phyloP scores from a whole-genome alignment of 2,329 filamentous ascomycete species.

The Talaromyces piceae region DNA sequence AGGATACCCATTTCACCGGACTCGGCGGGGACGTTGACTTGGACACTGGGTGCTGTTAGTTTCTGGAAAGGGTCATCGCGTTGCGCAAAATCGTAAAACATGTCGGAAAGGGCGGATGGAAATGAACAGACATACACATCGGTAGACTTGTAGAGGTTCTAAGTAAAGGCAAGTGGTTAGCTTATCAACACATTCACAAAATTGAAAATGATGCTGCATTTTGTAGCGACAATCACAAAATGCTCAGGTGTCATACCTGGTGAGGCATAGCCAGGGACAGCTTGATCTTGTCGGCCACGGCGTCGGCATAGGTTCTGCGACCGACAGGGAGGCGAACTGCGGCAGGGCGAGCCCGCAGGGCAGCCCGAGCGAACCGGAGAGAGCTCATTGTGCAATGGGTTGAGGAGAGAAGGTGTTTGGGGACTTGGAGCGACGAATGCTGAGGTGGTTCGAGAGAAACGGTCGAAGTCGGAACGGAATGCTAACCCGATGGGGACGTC shows the following conservation, averaged over 20 bases:
- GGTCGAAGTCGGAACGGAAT: slow-evolving; percentile 14
- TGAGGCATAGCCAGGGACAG: slow-evolving; percentile 95
- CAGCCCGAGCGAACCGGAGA: slow-evolving; percentile 83
- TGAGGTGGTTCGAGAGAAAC: slow-evolving; percentile 13
- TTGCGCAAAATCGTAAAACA: neutral
- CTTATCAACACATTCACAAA: neutral
- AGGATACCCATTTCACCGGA: slow-evolving; percentile 99
- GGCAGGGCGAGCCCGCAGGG: slow-evolving; percentile 74
- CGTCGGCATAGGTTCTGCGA: slow-evolving; percentile 86
- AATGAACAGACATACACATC: slow-evolving; percentile 55
- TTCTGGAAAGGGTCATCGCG: neutral
- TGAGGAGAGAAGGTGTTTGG: slow-evolving; percentile 19
- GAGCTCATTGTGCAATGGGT: slow-evolving; percentile 66
- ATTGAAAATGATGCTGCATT: slow-evolving; percentile 12
- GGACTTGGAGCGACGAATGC: slow-evolving; percentile 9
- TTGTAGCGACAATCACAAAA: slow-evolving; percentile 8
- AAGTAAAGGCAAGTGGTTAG: slow-evolving; percentile 10
- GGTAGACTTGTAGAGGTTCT: slow-evolving; percentile 63
- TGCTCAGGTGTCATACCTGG: slow-evolving; percentile 67
- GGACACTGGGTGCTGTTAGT: slow-evolving; percentile 58
- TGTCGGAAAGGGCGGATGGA: neutral
- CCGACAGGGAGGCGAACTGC: slow-evolving; percentile 68
- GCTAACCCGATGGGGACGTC: slow-evolving; percentile 10
- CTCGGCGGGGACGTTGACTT: slow-evolving; percentile 98
- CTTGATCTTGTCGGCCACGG: slow-evolving; percentile 90